Conservation (phyloP, 164 flowering plant species). For the Tetrastigma voinierianum region DNA sequence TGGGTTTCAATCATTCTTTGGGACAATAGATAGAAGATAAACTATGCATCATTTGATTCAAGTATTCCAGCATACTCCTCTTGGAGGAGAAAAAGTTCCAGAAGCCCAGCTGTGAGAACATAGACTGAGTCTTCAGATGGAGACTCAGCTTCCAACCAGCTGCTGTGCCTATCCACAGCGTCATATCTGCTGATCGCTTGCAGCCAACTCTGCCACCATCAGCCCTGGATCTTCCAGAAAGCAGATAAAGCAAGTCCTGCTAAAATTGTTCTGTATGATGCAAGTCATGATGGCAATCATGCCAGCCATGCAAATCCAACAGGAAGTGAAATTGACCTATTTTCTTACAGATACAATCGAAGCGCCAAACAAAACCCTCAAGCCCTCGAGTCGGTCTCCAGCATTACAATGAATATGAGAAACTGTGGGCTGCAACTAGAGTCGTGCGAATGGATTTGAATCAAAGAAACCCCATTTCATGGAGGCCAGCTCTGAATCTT, state of each 20-base stretch:
- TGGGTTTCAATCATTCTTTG: constrained; percentile 24
- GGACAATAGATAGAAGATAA: constrained; percentile 29
- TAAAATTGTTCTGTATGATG: constrained; percentile 21
- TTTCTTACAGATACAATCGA: constrained; percentile 27
- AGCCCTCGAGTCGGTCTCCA: constrained; percentile 25
- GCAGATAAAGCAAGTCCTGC: constrained; percentile 14
- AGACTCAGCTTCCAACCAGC: constrained; percentile 29
- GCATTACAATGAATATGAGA: constrained; percentile 19
- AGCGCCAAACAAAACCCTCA: constrained; percentile 21
- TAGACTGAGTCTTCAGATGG: constrained; percentile 22
- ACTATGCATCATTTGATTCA: constrained; percentile 30
- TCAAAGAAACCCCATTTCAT: constrained; percentile 24
- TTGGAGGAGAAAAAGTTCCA: constrained; percentile 40
- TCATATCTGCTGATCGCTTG: constrained; percentile 27
- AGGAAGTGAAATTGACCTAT: constrained; percentile 15
- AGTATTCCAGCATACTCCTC: constrained; percentile 25
- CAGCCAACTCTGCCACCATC: constrained; percentile 19
- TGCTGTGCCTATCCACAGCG: constrained; percentile 24
- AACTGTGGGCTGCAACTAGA: constrained; percentile 22
- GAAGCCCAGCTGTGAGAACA: constrained; percentile 33
- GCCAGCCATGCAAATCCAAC: constrained; percentile 13
- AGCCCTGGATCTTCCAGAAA: constrained; percentile 22
- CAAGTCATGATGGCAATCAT: constrained; percentile 20
- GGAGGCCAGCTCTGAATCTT: constrained; percentile 22
- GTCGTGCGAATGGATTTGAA: constrained; percentile 23